Conservation (phyloP, 768 basidiomycete genomes). For the Suillus tomentosus region DNA sequence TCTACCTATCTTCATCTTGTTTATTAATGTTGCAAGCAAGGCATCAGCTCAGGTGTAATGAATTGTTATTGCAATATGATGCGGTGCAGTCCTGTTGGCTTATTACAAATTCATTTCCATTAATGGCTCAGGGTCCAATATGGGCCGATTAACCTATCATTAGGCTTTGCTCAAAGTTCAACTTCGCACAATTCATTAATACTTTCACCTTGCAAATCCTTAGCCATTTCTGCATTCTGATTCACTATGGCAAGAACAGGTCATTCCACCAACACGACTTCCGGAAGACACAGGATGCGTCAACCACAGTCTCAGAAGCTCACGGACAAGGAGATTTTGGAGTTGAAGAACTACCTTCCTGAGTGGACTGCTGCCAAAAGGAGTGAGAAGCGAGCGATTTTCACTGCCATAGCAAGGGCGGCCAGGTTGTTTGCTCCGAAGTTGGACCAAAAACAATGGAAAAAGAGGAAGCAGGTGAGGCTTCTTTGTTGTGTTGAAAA, state of each 20-base stretch:
- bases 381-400: too few species aligned
- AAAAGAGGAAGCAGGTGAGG: background rate
- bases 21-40: too few species aligned
- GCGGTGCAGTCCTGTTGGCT: too few species aligned
- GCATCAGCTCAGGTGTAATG: too few species aligned
- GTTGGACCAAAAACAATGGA: too few species aligned
- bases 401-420: too few species aligned
- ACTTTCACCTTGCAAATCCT: background rate
- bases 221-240: background rate
- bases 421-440: too few species aligned
- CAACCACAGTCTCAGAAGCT: background rate
- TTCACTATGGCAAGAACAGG: too few species aligned
- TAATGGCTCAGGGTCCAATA: background rate
- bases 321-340: background rate
- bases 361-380: background rate
- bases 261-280: too few species aligned
- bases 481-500: too few species aligned
- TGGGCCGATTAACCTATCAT: background rate
- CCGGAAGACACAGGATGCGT: background rate
- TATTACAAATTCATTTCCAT: background rate
- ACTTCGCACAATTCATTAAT: background rate
- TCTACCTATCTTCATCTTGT: too few species aligned
- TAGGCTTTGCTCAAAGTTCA: background rate
- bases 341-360: background rate
- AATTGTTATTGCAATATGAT: too few species aligned